Percentiles rank a stretch among this genome's conserved stretches.
These are phyloP conservation scores for Odonthalia washingtoniensis DNA, from an alignment of 31 red algal genomes.

Conservation along the genomic window DNA sequence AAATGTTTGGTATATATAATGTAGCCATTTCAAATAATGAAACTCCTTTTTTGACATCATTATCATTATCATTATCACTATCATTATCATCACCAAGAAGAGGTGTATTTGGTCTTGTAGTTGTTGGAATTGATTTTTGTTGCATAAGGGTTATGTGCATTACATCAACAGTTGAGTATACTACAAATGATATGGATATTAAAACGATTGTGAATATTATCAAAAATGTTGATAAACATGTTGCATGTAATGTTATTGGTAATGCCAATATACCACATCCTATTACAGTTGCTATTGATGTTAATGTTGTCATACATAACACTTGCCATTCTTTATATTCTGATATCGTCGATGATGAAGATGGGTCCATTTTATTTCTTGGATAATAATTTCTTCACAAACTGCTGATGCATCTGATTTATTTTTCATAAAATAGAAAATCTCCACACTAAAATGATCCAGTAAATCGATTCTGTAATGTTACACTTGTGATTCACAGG, in stretches of 20 bases:
- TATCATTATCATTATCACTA: background rate
- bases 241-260: constrained; percentile 74
- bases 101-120: background rate
- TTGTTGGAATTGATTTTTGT: background rate
- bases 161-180: constrained; percentile 73
- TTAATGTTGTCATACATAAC: constrained; percentile 42
- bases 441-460: too few relatives aligned
- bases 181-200: constrained; percentile 57
- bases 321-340: constrained; percentile 59
- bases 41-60: too few relatives aligned
- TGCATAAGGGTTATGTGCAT: constrained; percentile 49
- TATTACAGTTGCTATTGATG: constrained; percentile 80
- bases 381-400: too few relatives aligned
- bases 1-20: constrained; percentile 45
- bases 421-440: too few relatives aligned
- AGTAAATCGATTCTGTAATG: too few relatives aligned
- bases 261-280: constrained; percentile 88
- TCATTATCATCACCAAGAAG: background rate
- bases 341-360: too few relatives aligned
- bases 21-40: constrained; percentile 66
- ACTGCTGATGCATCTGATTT: too few relatives aligned
- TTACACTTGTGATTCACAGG: too few relatives aligned
- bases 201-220: constrained; percentile 70
- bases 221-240: constrained; percentile 59
- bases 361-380: too few relatives aligned